Conservation (phyloP, 768 basidiomycete genomes). For the Mycena olivaceomarginata region DNA sequence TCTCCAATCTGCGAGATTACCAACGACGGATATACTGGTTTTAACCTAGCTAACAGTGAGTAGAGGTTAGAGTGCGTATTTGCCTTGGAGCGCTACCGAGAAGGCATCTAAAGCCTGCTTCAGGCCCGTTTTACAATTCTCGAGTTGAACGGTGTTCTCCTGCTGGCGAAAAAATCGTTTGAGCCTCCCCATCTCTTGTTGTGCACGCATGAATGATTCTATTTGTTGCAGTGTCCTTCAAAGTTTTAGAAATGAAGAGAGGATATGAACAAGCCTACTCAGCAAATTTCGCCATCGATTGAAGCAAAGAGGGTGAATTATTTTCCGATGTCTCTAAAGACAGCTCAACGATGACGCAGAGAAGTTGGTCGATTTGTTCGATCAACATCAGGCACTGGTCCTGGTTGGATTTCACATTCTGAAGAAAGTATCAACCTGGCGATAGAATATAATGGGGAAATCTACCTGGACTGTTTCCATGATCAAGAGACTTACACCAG, state of each 20-base stretch:
- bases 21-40: too few relatives aligned
- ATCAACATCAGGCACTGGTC: background rate
- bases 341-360: background rate
- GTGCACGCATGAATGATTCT: background rate
- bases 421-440: too few relatives aligned
- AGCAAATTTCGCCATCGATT: background rate
- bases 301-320: background rate
- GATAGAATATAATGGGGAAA: too few relatives aligned
- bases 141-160: background rate
- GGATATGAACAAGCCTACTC: background rate
- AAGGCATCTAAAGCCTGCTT: background rate
- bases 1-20: too few relatives aligned
- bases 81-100: background rate
- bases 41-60: too few relatives aligned
- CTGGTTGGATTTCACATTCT: constrained; percentile 5
- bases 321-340: background rate
- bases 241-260: background rate
- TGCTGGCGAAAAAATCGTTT: constrained; percentile 10
- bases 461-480: too few relatives aligned
- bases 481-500: too few relatives aligned
- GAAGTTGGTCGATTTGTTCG: constrained; percentile 7
- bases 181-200: background rate
- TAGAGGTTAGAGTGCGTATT: background rate
- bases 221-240: constrained; percentile 18
- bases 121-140: background rate